These are phyloP conservation scores for Endotrypanum monterogeii DNA, from an alignment of 208 protist genomes.

Conservation along the genomic window DNA sequence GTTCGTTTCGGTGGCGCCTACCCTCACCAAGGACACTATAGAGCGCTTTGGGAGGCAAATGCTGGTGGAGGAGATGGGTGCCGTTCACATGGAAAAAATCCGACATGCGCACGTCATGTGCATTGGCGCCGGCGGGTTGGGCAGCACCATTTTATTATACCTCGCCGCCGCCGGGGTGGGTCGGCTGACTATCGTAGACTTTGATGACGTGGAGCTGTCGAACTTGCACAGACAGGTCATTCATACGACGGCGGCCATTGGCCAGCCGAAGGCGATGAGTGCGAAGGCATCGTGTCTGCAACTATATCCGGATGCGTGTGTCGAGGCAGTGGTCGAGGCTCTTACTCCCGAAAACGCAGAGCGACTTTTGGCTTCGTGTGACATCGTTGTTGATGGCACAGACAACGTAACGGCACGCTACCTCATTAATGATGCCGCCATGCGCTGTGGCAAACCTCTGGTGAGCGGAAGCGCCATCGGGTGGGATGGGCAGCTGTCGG, in stretches of 20 bases:
- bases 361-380: constrained; percentile 59
- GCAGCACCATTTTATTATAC: constrained; percentile 92
- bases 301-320: constrained; percentile 54
- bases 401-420: constrained; percentile 96
- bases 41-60: constrained; percentile 92
- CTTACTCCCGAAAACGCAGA: constrained; percentile 79
- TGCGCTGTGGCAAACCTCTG: constrained; percentile 76
- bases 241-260: constrained; percentile 66
- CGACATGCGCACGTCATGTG: constrained; percentile 69
- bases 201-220: constrained; percentile 91
- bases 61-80: constrained; percentile 84
- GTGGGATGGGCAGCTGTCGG: constrained; percentile 95
- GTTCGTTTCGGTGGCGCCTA: constrained; percentile 33
- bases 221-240: constrained; percentile 97
- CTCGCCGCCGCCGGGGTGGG: constrained; percentile 94
- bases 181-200: constrained; percentile 88
- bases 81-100: constrained; percentile 74
- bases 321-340: constrained; percentile 39
- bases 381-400: constrained; percentile 93
- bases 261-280: constrained; percentile 84
- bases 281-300: constrained; percentile 62
- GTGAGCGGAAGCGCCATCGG: constrained; percentile 95
- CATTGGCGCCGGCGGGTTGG: constrained; percentile 95
- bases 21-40: constrained; percentile 65
- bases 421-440: constrained; percentile 95